Conservation (phyloP, 2,329 filamentous ascomycete species). For the Cladosporium sp. region DNA sequence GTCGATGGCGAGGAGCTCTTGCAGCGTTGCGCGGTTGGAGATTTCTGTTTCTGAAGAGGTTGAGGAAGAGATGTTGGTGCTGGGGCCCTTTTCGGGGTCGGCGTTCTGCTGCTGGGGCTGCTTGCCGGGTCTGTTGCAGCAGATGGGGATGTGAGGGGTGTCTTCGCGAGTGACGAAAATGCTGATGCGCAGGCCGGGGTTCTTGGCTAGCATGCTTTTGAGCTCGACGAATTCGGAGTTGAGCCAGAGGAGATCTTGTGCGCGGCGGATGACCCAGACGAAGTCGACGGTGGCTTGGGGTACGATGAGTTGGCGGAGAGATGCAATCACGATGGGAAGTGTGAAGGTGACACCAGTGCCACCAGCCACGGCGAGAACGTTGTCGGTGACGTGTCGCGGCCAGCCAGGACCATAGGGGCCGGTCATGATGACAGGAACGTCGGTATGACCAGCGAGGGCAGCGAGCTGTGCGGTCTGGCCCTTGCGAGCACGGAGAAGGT, state of each 20-base stretch:
- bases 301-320: conserved; percentile 38
- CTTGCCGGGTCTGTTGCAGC: conserved; percentile 16
- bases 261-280: conserved; percentile 64
- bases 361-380: conserved; percentile 45
- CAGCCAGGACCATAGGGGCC: conserved; percentile 59
- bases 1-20: conserved; percentile 22
- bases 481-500: conserved; percentile 38
- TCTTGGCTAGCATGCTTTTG: conserved; percentile 34
- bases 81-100: conserved; percentile 15
- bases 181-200: conserved; percentile 48
- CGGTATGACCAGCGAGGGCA: conserved; percentile 37
- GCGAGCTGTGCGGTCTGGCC: conserved; percentile 62
- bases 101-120: not conserved
- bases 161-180: conserved; percentile 62
- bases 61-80: conserved; percentile 2
- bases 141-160: conserved; percentile 12
- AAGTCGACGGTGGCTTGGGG: conserved; percentile 56
- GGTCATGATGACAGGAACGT: conserved; percentile 57
- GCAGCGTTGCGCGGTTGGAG: conserved; percentile 4
- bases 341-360: conserved; percentile 62
- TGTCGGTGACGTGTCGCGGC: conserved; percentile 14
- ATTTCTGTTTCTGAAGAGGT: not conserved
- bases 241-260: conserved; percentile 60
- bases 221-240: conserved; percentile 56
- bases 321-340: conserved; percentile 51